Conservation (phyloP, 257 asterid genomes). For the Knoxia roxburghii region DNA sequence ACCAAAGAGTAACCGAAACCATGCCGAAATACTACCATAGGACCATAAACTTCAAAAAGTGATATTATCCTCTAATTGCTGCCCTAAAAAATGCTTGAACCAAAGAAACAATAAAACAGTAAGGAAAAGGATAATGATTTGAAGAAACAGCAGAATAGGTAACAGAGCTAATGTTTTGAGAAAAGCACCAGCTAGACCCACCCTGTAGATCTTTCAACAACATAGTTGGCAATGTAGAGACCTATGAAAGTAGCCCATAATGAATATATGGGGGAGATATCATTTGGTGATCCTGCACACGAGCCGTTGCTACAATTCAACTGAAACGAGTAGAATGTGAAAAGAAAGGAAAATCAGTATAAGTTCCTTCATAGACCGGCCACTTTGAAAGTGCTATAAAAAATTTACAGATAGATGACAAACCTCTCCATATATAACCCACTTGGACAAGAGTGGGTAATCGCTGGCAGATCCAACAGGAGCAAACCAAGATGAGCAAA, state of each 20-base stretch:
- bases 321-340: constrained; percentile 43
- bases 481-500: constrained; percentile 97
- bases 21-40: background rate
- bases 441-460: constrained; percentile 85
- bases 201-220: constrained; percentile 98
- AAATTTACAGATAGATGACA: constrained; percentile 11
- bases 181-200: constrained; percentile 34
- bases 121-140: background rate
- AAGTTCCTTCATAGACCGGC: constrained; percentile 14
- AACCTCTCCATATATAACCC: constrained; percentile 99
- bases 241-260: constrained; percentile 98
- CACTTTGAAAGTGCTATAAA: constrained; percentile 4
- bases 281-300: constrained; percentile 80
- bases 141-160: constrained; percentile 4
- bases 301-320: constrained; percentile 65
- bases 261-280: constrained; percentile 94
- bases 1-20: background rate
- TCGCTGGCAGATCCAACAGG: constrained; percentile 98
- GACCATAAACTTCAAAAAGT: background rate
- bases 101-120: background rate
- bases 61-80: background rate
- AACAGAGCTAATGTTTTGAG: background rate
- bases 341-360: constrained; percentile 19
- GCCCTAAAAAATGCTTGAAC: background rate
- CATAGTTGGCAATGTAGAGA: constrained; percentile 98